These are phyloP conservation scores for Eleusine coracana DNA, from an alignment of 176 grass and related monocot genomes.

Conservation along the genomic window DNA sequence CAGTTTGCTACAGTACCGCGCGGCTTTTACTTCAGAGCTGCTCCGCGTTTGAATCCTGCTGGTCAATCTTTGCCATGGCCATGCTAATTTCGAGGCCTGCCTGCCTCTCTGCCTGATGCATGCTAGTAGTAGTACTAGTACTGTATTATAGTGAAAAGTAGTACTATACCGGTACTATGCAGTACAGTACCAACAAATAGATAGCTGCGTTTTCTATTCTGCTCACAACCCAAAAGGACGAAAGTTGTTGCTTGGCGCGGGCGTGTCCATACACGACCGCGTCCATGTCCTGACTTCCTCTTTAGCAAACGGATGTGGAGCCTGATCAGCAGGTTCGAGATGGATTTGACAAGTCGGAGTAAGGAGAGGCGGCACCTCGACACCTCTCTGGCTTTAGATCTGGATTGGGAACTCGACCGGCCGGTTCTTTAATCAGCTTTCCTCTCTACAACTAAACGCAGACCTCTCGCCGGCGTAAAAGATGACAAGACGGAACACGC, in stretches of 20 bases:
- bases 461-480: neutral
- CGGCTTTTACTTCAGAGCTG: neutral
- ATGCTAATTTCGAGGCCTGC: neutral
- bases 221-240: neutral
- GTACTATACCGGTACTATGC: too few relatives aligned
- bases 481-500: neutral
- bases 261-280: neutral
- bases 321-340: neutral
- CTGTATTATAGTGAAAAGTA: too few relatives aligned
- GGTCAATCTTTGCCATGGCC: neutral
- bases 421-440: neutral
- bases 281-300: neutral
- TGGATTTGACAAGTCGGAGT: constrained; percentile 24
- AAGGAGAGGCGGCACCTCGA: neutral
- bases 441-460: neutral
- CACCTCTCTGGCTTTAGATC: neutral
- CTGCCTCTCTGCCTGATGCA: neutral
- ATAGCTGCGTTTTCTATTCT: neutral
- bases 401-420: neutral
- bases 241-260: neutral
- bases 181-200: too few relatives aligned
- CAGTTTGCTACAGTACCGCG: neutral
- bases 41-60: neutral
- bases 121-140: neutral
- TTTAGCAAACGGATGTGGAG: neutral